Percentiles rank a stretch among this genome's conserved stretches.
Evolutionary conservation across 495 filamentous ascomycete species (phyloP).

Genomic region (Aspergillus taichungensis): DNA sequence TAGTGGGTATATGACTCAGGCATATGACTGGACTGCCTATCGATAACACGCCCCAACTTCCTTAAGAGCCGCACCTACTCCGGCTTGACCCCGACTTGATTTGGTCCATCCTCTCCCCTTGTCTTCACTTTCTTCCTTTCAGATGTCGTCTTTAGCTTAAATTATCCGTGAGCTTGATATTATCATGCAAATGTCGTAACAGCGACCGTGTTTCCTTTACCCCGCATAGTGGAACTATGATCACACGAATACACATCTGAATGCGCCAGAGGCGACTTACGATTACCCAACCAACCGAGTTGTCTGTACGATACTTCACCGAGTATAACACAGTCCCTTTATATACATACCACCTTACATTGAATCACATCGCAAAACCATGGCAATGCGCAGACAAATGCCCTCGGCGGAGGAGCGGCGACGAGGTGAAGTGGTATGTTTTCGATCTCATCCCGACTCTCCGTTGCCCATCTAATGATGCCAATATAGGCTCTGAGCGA

Average conservation of each 20-base stretch:
- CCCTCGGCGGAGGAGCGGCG: constrained; percentile 65
- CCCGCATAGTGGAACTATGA: constrained; percentile 27
- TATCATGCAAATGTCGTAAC: not conserved
- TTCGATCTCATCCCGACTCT: not conserved
- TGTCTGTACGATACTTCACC: not conserved
- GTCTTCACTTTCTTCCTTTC: not conserved
- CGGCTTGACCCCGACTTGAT: not conserved
- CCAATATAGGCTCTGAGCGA: constrained; percentile 84
- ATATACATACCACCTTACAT: not conserved
- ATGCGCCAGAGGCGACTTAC: constrained; percentile 23
- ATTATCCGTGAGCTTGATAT: not conserved
- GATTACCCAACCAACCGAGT: constrained; percentile 9
- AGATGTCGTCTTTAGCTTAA: not conserved
- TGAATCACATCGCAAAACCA: constrained; percentile 8
- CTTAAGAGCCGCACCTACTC: not conserved
- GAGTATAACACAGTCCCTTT: not conserved
- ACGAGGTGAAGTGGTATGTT: constrained; percentile 71
- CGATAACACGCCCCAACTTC: constrained; percentile 29
- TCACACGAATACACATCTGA: constrained; percentile 38
- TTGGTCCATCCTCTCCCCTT: constrained; percentile 2
- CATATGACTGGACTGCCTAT: constrained; percentile 24
- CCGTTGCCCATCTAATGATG: constrained; percentile 1
- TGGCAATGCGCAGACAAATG: constrained; percentile 39
- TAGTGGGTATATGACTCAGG: not conserved
- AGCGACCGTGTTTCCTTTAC: not conserved